Base-by-base conservation (phyloP, 768 basidiomycete genomes). In the Tylopilus sp. region DNA sequence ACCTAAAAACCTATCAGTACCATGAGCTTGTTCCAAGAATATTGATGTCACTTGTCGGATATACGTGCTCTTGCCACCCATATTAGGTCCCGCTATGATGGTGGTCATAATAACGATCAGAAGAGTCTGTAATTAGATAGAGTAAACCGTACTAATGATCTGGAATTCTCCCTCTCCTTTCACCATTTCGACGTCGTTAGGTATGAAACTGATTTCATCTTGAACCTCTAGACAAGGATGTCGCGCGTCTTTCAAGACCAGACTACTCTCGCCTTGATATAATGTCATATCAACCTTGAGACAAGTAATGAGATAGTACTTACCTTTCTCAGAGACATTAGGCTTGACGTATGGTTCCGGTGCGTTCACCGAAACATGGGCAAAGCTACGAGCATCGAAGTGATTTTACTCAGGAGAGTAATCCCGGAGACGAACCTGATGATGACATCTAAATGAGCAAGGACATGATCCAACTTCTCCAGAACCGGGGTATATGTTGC, bases 1-100 rank as follows among this genome's bases (percentile, higher is more conserved):
- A 91, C 86, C 84, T 86, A 74, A 44, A 26, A 40, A 10, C 3
- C 31, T n/a, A 33, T 53, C 25, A 60, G 50, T 47, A 38, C 21
- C 23, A 22, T 12, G 6, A 43, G 21, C 18, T 7, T 17, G 21
- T 28, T 44, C 7, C 15, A 5, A 33, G 20, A 13, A 8, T 4
- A 39, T 15, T 21, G 17, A 42, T 11, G n/a, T 53, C 41, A 86
- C 89, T 73, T 94, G 90, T 41, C 93, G 88, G 60, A 98, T 95
- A 61, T 95, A 98, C 0, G 95, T 98, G 43, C 90, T 93, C 71
- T 99, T 99, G 53, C 97, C 97, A 47, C 97, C 97, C 90, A 98
- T 98, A 69, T 99, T 99, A 0, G 97, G 97, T 6, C 97, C 97
- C 20, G 95, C 89, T 91, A 35, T 9, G 18, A 55, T 23, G 15